Evolutionary conservation across 2,329 filamentous ascomycete species (phyloP).

Genomic region (Fusarium multiceps): DNA sequence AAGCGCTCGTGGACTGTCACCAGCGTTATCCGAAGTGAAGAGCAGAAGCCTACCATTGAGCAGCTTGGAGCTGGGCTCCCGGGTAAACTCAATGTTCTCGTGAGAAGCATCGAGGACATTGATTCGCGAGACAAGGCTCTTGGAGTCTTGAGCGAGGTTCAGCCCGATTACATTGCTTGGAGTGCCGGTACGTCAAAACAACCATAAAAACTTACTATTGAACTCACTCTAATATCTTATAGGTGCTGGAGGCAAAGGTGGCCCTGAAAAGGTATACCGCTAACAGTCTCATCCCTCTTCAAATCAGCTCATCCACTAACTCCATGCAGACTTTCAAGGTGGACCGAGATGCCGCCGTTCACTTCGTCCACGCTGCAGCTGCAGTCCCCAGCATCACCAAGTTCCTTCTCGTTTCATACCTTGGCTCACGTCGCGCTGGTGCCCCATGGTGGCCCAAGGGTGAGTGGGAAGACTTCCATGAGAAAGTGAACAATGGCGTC

Average conservation of each 20-base stretch:
- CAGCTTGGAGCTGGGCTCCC: constrained; percentile 67
- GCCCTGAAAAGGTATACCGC: constrained; percentile 57
- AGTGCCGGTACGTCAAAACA: constrained; percentile 65
- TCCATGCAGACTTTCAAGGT: constrained; percentile 63
- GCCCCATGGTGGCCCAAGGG: constrained; percentile 68
- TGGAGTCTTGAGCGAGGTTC: constrained; percentile 69
- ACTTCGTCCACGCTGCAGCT: constrained; percentile 70
- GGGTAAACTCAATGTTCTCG: constrained; percentile 74
- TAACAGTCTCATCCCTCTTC: background rate
- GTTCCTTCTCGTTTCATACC: constrained; percentile 74
- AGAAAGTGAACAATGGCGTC: constrained; percentile 52
- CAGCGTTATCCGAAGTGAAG: constrained; percentile 78
- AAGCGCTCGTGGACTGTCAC: constrained; percentile 80
- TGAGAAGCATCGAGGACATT: constrained; percentile 78
- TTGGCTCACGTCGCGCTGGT: constrained; percentile 62
- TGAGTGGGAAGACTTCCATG: constrained; percentile 60
- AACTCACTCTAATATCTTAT: constrained; percentile 18
- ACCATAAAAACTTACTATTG: background rate
- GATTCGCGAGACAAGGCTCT: constrained; percentile 71
- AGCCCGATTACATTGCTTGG: constrained; percentile 75
- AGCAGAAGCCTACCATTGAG: constrained; percentile 73
- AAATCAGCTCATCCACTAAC: constrained; percentile 24
- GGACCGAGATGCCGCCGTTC: constrained; percentile 71
- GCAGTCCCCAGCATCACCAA: constrained; percentile 65
- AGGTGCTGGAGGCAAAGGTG: constrained; percentile 71